Conservation (phyloP, 1,284 basidiomycete species). For the Apiotrichum sp. region DNA sequence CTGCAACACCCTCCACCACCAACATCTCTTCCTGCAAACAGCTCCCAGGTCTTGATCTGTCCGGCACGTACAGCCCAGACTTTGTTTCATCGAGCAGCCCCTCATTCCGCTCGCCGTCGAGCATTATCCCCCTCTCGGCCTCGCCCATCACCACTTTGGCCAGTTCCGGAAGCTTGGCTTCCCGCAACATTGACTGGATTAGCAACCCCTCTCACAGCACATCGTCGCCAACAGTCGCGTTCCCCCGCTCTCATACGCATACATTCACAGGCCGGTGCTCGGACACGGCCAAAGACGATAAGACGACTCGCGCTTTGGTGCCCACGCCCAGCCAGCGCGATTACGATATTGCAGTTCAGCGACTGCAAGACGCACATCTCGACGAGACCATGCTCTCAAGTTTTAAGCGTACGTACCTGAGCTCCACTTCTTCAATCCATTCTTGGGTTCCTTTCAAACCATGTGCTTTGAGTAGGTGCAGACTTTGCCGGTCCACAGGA, state of each 20-base stretch:
- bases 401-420: constrained; percentile 41
- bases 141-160: neutral
- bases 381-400: constrained; percentile 41
- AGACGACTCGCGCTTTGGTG: no score
- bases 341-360: constrained; percentile 24
- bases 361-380: constrained; percentile 27
- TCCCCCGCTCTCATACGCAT: neutral
- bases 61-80: neutral
- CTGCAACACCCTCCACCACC: no score
- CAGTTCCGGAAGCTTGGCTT: neutral
- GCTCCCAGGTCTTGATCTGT: no score
- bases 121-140: constrained; percentile 1
- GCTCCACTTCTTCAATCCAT: no score
- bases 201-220: no score
- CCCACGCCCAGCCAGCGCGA: constrained; percentile 1
- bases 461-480: no score
- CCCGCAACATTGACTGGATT: no score
- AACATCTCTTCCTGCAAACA: no score
- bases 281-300: no score
- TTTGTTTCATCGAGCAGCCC: neutral
- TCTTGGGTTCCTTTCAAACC: no score
- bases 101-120: neutral
- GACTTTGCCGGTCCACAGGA: no score
- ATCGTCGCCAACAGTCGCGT: no score
- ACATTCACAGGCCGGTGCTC: neutral